Conservation (phyloP, 768 basidiomycete genomes). For the Amanita pallidorosea region DNA sequence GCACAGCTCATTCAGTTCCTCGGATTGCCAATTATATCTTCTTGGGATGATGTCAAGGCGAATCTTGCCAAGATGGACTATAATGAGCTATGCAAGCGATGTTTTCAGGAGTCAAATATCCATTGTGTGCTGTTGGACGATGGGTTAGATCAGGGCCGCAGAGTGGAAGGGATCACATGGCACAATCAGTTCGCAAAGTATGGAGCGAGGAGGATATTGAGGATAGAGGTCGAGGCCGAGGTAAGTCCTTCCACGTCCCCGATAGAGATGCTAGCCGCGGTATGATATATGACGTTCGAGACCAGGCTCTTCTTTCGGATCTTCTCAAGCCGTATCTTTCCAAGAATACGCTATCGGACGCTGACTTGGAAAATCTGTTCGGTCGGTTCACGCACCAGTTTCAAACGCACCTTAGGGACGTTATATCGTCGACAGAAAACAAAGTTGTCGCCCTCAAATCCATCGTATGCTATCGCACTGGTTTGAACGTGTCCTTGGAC, state of each 20-base stretch:
- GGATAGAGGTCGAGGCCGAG: slow-evolving; percentile 67
- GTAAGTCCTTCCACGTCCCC: slow-evolving; percentile 20
- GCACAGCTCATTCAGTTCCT: slow-evolving; percentile 43
- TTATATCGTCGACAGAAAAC: slow-evolving; percentile 24
- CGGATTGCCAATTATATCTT: slow-evolving; percentile 22
- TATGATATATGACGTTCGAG: neutral
- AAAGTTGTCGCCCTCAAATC: slow-evolving; percentile 67
- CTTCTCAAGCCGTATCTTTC: neutral
- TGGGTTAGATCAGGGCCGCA: slow-evolving; percentile 41
- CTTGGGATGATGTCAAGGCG: slow-evolving; percentile 53
- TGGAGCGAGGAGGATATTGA: slow-evolving; percentile 48
- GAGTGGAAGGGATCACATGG: slow-evolving; percentile 44
- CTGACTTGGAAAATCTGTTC: slow-evolving; percentile 17
- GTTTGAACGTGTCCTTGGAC: slow-evolving; percentile 39
- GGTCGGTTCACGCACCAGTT: slow-evolving; percentile 26
- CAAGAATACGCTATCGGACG: neutral
- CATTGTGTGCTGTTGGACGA: slow-evolving; percentile 68
- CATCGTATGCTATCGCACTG: slow-evolving; percentile 68
- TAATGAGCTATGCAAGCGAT: slow-evolving; percentile 42
- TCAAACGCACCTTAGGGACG: slow-evolving; percentile 19
- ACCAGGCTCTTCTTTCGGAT: neutral
- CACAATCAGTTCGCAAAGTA: slow-evolving; percentile 49
- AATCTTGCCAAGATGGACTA: slow-evolving; percentile 36
- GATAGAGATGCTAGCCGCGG: slow-evolving; percentile 3
- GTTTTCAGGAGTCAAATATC: slow-evolving; percentile 46